Evolutionary conservation across 2,329 filamentous ascomycete genomes (phyloP).

Genomic region (Xylariaceae sp.): DNA sequence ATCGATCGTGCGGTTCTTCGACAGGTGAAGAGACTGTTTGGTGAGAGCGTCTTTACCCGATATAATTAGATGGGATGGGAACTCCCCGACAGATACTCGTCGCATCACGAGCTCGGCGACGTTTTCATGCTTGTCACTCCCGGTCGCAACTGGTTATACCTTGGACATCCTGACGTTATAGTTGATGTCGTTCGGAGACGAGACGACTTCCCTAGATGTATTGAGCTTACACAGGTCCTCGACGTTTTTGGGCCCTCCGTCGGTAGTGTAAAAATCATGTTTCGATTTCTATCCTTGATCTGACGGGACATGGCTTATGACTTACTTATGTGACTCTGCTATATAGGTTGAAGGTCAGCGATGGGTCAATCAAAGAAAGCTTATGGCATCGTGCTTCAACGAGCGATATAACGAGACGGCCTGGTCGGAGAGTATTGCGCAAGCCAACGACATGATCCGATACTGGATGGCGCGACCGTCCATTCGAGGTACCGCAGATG

Average conservation of each 20-base stretch:
- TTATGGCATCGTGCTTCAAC: constrained; percentile 22
- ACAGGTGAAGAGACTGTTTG: constrained; percentile 7
- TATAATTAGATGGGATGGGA: constrained; percentile 32
- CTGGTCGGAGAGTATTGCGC: constrained; percentile 21
- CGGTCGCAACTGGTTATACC: constrained; percentile 14
- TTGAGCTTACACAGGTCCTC: constrained; percentile 8
- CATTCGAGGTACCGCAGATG: constrained; percentile 17
- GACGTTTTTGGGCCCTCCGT: constrained; percentile 11
- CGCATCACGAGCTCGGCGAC: constrained; percentile 27
- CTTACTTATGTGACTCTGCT: background rate
- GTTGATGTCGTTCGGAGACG: constrained; percentile 11
- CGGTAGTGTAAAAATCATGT: constrained; percentile 5
- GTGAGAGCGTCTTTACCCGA: constrained; percentile 28
- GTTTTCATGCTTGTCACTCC: constrained; percentile 19
- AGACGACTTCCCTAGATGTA: constrained; percentile 12
- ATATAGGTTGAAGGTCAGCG: constrained; percentile 11
- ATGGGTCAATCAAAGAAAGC: constrained; percentile 20
- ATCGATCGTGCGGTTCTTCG: constrained; percentile 16
- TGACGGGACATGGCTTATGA: background rate
- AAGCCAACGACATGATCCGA: constrained; percentile 21
- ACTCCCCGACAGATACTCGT: constrained; percentile 20
- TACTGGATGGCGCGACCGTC: constrained; percentile 23
- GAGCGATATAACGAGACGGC: constrained; percentile 24
- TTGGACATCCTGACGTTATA: constrained; percentile 12
- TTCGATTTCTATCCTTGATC: background rate